phyloP scores from a whole-genome alignment of 2,329 filamentous ascomycete genomes.

The Fonsecaea pugnacius region DNA sequence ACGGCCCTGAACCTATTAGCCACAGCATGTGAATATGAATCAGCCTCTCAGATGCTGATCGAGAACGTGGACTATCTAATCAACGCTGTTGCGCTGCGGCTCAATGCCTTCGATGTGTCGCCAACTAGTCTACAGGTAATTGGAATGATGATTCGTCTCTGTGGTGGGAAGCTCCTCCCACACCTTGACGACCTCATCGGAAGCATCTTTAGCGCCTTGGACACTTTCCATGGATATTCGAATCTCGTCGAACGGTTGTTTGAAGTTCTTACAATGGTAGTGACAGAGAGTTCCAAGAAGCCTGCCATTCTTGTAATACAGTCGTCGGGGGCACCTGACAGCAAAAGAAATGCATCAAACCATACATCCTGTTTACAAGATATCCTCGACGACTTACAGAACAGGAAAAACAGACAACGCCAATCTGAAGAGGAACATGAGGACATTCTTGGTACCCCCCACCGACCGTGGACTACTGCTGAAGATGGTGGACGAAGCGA shows the following conservation, averaged over 20 bases:
- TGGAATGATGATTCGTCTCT: conserved; percentile 89
- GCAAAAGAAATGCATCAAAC: conserved; percentile 41
- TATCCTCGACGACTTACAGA: conserved; percentile 44
- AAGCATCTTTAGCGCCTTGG: conserved; percentile 89
- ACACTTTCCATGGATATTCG: conserved; percentile 93
- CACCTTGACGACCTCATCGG: conserved; percentile 90
- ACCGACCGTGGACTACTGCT: conserved; percentile 38
- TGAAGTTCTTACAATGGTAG: conserved; percentile 77
- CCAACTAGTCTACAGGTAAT: conserved; percentile 89
- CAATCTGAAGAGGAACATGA: conserved; percentile 37
- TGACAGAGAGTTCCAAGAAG: conserved; percentile 74
- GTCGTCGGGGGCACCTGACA: conserved; percentile 37
- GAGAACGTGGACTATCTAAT: conserved; percentile 96
- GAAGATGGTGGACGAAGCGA: conserved; percentile 31
- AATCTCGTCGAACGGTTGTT: conserved; percentile 84
- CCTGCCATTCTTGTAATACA: conserved; percentile 54
- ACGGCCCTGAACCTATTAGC: conserved; percentile 82
- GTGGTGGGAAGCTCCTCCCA: conserved; percentile 78
- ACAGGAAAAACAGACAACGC: conserved; percentile 41
- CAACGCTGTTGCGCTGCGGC: conserved; percentile 83
- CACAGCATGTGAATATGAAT: conserved; percentile 71
- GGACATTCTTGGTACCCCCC: conserved; percentile 33
- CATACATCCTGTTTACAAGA: conserved; percentile 41
- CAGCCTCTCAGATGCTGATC: conserved; percentile 78
- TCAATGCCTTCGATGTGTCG: conserved; percentile 90